phyloP scores from a whole-genome alignment of 495 filamentous ascomycete genomes.

The Tuber melanosporum region DNA sequence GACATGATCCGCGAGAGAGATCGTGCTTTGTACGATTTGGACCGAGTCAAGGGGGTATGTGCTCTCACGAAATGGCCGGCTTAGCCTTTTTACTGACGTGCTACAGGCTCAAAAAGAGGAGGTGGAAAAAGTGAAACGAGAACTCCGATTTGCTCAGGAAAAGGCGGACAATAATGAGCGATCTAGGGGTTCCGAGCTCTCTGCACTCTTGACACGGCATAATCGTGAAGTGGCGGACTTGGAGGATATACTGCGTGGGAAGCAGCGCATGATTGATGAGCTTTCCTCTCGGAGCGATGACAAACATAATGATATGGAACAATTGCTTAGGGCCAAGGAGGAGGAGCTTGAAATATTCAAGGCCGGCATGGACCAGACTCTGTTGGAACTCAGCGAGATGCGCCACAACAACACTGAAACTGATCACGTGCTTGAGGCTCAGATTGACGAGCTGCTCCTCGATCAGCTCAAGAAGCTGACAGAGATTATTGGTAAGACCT shows the following conservation, averaged over 20 bases:
- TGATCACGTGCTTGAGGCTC: conserved; percentile 76
- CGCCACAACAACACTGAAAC: conserved; percentile 53
- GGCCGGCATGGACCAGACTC: conserved; percentile 89
- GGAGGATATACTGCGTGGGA: conserved; percentile 83
- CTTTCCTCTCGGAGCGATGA: conserved; percentile 67
- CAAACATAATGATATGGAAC: conserved; percentile 75
- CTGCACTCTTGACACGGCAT: conserved; percentile 86
- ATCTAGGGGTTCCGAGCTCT: conserved; percentile 87
- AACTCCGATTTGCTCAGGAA: conserved; percentile 85
- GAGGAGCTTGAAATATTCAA: conserved; percentile 96
- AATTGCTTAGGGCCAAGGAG: conserved; percentile 80
- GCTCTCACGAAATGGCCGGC: not conserved
- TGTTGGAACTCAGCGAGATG: conserved; percentile 84
- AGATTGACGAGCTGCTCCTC: conserved; percentile 80
- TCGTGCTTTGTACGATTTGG: conserved; percentile 86
- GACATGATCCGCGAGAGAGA: conserved; percentile 98
- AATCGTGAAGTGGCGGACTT: conserved; percentile 95
- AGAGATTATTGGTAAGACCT: conserved; percentile 63
- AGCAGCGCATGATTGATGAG: conserved; percentile 83
- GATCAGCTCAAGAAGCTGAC: conserved; percentile 86
- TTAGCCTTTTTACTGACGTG: conserved; percentile 12
- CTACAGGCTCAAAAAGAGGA: conserved; percentile 72
- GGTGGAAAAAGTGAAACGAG: conserved; percentile 91
- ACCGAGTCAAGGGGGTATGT: conserved; percentile 61
- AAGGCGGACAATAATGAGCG: conserved; percentile 89